Evolutionary conservation across 306 rosid genomes (phyloP).

Genomic region (Cicer pinnatifidum): DNA sequence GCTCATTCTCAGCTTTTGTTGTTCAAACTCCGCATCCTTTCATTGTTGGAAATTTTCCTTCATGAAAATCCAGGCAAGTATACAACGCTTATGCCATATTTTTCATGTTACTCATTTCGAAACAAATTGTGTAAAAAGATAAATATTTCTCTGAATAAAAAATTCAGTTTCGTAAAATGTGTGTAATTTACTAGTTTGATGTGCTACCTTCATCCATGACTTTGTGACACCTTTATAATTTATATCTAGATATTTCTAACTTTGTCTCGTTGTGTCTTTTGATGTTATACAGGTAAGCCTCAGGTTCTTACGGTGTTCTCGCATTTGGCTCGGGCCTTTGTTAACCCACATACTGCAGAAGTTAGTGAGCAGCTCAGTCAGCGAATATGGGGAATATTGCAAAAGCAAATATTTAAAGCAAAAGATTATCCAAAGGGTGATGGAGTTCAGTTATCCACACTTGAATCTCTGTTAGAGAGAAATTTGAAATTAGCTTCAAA

Average conservation of each 20-base stretch:
- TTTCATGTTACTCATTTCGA: too few species aligned
- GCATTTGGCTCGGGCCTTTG: constrained; percentile 71
- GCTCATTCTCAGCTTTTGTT: constrained; percentile 88
- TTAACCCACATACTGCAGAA: constrained; percentile 78
- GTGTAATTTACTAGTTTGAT: constrained; percentile 23
- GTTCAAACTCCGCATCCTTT: constrained; percentile 89
- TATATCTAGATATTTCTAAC: neutral
- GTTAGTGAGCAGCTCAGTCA: constrained; percentile 90
- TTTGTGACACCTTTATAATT: neutral
- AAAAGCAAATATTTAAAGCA: constrained; percentile 76
- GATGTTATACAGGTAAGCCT: constrained; percentile 71
- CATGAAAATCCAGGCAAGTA: constrained; percentile 88
- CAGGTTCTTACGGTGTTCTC: constrained; percentile 77
- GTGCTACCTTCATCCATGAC: constrained; percentile 1
- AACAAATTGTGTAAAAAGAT: too few species aligned
- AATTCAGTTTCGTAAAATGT: neutral
- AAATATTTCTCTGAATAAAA: constrained; percentile 5
- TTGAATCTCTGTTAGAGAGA: constrained; percentile 77
- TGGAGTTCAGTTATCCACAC: constrained; percentile 63
- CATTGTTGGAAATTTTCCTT: constrained; percentile 89
- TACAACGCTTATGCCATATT: neutral
- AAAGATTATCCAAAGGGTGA: constrained; percentile 86
- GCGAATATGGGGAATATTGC: constrained; percentile 91
- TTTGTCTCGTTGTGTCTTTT: constrained; percentile 9
- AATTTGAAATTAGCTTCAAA: constrained; percentile 84